Evolutionary conservation across 129 eudicot genomes (phyloP).

Genomic region (Flaveria sonorensis): DNA sequence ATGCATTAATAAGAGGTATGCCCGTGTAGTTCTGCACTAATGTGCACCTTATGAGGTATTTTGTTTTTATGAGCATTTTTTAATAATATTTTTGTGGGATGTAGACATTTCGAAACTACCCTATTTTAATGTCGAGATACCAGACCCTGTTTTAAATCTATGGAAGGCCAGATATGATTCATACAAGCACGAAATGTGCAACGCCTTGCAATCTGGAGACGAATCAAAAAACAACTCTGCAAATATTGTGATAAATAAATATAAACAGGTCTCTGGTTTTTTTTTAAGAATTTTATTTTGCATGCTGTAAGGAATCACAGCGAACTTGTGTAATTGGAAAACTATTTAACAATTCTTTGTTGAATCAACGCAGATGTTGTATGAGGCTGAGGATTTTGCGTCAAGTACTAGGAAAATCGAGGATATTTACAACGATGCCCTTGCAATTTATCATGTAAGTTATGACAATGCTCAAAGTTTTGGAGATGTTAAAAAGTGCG

Average conservation of each 20-base stretch:
- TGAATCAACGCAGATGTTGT: conserved; percentile 30
- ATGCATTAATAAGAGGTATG: conserved; percentile 42
- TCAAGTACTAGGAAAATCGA: conserved; percentile 40
- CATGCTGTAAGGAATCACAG: not conserved
- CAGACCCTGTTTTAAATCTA: conserved; percentile 25
- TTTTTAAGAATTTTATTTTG: not conserved
- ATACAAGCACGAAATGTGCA: conserved; percentile 51
- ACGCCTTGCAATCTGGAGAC: conserved; percentile 33
- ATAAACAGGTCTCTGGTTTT: conserved; percentile 49
- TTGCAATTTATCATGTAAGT: conserved; percentile 53
- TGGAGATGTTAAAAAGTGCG: conserved; percentile 42
- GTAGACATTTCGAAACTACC: conserved; percentile 61
- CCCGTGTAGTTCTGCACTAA: not conserved
- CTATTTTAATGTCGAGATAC: conserved; percentile 48
- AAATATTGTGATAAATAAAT: conserved; percentile 46
- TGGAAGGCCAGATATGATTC: conserved; percentile 48
- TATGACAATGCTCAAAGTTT: conserved; percentile 45
- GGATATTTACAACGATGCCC: conserved; percentile 53
- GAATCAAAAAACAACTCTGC: conserved; percentile 42
- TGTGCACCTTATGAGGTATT: not conserved
- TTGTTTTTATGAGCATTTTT: not conserved
- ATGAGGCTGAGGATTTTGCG: conserved; percentile 35
- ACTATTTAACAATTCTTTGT: not conserved
- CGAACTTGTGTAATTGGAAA: not conserved
- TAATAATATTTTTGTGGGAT: conserved; percentile 13